Conservation (phyloP, 2,329 filamentous ascomycete species). For the Fusarium sp. region DNA sequence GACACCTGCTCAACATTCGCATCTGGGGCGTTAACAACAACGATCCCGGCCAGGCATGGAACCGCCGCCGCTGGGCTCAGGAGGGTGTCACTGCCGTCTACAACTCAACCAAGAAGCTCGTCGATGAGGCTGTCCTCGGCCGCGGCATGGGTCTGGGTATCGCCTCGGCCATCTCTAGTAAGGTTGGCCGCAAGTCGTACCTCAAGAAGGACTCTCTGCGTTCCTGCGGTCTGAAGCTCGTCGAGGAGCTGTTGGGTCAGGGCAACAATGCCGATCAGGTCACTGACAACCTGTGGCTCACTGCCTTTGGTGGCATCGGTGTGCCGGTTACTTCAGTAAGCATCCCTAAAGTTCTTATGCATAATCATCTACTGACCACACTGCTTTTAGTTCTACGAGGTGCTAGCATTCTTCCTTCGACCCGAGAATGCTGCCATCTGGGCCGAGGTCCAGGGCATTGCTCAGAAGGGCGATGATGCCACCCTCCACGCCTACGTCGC, state of each 20-base stretch:
- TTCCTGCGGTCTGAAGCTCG: slow-evolving; percentile 52
- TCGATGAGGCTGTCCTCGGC: slow-evolving; percentile 49
- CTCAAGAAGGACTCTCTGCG: slow-evolving; percentile 51
- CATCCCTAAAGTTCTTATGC: not conserved
- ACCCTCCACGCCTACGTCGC: slow-evolving; percentile 50
- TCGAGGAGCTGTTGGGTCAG: slow-evolving; percentile 50
- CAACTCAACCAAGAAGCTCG: slow-evolving; percentile 52
- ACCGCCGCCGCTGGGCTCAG: slow-evolving; percentile 54
- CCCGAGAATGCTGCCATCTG: slow-evolving; percentile 54
- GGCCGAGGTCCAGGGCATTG: slow-evolving; percentile 54
- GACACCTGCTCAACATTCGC: slow-evolving; percentile 55
- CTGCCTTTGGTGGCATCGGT: slow-evolving; percentile 54
- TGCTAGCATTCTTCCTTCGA: slow-evolving; percentile 55
- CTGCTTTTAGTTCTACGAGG: slow-evolving; percentile 54
- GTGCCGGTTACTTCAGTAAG: slow-evolving; percentile 52
- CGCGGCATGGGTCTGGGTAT: slow-evolving; percentile 48
- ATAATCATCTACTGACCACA: not conserved
- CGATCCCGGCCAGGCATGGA: slow-evolving; percentile 59
- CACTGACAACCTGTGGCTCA: slow-evolving; percentile 51
- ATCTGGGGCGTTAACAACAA: slow-evolving; percentile 59
- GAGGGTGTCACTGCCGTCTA: slow-evolving; percentile 52
- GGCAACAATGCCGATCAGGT: slow-evolving; percentile 48
- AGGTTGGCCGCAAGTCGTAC: slow-evolving; percentile 42
- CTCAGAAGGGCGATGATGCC: slow-evolving; percentile 48
- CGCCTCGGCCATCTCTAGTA: slow-evolving; percentile 41